Percentiles rank a stretch among this genome's conserved stretches.
phyloP scores from a whole-genome alignment of 805 yeast species.

The Diddensiella transvaalensis region DNA sequence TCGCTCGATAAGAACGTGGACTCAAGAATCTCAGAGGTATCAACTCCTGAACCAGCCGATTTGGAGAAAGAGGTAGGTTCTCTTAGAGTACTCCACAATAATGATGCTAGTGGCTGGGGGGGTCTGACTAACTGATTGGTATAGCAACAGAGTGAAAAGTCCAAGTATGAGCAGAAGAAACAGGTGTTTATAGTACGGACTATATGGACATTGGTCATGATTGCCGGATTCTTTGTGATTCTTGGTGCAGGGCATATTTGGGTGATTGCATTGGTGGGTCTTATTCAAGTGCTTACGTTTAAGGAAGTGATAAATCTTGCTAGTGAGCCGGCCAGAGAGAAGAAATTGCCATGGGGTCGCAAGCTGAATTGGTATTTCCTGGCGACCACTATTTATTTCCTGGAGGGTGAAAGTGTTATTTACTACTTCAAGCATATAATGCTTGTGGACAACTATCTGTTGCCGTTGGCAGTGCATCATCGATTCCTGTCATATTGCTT shows the following conservation, averaged over 20 bases:
- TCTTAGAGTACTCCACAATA: too few relatives aligned
- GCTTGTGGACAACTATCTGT: slow-evolving; percentile 49
- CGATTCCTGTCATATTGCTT: slow-evolving; percentile 77
- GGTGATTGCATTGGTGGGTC: slow-evolving; percentile 65
- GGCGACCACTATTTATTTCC: slow-evolving; percentile 78
- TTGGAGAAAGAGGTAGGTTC: too few relatives aligned
- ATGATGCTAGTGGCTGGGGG: too few relatives aligned
- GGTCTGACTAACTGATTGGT: too few relatives aligned
- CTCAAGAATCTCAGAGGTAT: too few relatives aligned
- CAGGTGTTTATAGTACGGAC: slow-evolving; percentile 85
- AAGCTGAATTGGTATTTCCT: slow-evolving; percentile 92
- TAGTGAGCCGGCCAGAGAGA: slow-evolving; percentile 77
- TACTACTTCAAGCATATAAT: slow-evolving; percentile 57
- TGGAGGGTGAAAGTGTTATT: slow-evolving; percentile 82
- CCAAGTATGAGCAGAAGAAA: slow-evolving; percentile 45
- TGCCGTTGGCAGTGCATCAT: slow-evolving; percentile 70
- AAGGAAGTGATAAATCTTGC: slow-evolving; percentile 87
- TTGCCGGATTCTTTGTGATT: slow-evolving; percentile 62
- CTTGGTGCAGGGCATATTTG: slow-evolving; percentile 83
- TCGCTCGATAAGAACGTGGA: too few relatives aligned
- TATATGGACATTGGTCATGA: slow-evolving; percentile 92
- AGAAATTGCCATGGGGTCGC: slow-evolving; percentile 75
- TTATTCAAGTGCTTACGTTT: slow-evolving; percentile 78
- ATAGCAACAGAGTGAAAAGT: neutral
- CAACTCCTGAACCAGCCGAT: too few relatives aligned